Conservation (phyloP, 2,329 filamentous ascomycete genomes). For the Paraphaeosphaeria minitans region DNA sequence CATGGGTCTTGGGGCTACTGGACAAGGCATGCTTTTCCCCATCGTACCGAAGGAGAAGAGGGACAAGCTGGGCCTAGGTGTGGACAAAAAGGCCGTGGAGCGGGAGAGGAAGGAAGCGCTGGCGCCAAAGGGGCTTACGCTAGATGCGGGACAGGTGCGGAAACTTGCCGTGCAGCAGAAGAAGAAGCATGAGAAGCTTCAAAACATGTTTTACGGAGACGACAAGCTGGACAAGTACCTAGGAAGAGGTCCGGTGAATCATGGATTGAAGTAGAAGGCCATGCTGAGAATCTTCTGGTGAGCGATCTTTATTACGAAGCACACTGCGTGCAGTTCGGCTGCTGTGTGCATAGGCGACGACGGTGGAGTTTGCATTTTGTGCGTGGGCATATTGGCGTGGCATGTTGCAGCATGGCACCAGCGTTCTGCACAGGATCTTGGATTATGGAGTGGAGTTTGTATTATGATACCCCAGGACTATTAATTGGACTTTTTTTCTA, state of each 20-base stretch:
- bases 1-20: conserved; percentile 70
- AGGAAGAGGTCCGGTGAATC: conserved; percentile 43
- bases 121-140: conserved; percentile 42
- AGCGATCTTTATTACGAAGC: not conserved
- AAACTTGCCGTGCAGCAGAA: conserved; percentile 66
- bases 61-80: conserved; percentile 75
- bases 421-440: not conserved
- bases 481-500: not conserved
- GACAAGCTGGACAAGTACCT: conserved; percentile 80
- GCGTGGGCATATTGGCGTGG: too few relatives aligned
- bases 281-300: not conserved
- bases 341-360: not conserved
- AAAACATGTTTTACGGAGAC: conserved; percentile 73
- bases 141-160: conserved; percentile 74
- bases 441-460: not conserved
- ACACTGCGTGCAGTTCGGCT: not conserved
- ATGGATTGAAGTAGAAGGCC: conserved; percentile 11
- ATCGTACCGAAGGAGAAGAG: conserved; percentile 74
- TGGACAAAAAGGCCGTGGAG: conserved; percentile 49
- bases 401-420: not conserved
- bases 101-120: conserved; percentile 47
- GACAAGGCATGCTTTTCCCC: conserved; percentile 74
- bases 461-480: not conserved
- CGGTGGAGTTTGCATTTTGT: not conserved
- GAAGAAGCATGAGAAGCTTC: conserved; percentile 66